A percentile compares a stretch with the other conserved stretches of the same genome.
phyloP scores from a whole-genome alignment of 2,329 filamentous ascomycete species.

The Xylariales sp. region DNA sequence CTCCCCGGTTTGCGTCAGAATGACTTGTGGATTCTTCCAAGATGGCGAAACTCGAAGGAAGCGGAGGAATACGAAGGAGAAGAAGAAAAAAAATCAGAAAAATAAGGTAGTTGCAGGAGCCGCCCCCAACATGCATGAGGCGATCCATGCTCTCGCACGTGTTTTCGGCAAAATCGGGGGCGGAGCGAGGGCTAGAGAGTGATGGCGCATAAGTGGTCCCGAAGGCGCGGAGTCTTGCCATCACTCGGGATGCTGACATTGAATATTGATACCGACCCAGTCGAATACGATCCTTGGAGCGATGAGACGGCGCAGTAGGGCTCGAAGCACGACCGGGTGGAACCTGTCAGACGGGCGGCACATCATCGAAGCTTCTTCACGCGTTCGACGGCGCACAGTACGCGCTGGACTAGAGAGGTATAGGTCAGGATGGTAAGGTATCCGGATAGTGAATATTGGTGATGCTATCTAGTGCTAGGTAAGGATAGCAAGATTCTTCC shows the following conservation, averaged over 20 bases:
- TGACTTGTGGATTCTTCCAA: background rate
- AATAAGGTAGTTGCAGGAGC: conserved; percentile 6
- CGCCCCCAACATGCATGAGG: conserved; percentile 26
- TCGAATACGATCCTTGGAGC: conserved; percentile 8
- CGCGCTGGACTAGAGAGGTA: background rate
- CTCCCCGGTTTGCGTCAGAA: background rate
- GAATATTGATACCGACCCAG: background rate
- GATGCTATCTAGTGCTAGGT: background rate
- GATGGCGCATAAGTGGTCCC: conserved; percentile 13
- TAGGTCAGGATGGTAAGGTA: background rate
- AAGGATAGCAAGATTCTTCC: conserved; percentile 5
- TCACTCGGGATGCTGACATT: background rate
- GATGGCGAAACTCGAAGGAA: conserved; percentile 25
- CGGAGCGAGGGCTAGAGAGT: conserved; percentile 2
- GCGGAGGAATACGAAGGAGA: conserved; percentile 18
- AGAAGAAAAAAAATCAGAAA: background rate
- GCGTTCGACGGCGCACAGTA: background rate
- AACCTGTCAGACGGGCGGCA: conserved; percentile 8
- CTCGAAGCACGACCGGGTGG: conserved; percentile 1
- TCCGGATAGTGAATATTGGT: background rate
- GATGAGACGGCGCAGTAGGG: conserved; percentile 31
- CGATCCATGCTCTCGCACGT: conserved; percentile 31
- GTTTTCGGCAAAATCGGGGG: conserved; percentile 24
- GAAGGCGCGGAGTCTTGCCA: conserved; percentile 33
- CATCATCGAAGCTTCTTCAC: conserved; percentile 17